A percentile compares a stretch with the other conserved stretches of the same genome.
Evolutionary conservation across 225 moss, liverwort and hornwort genomes (phyloP).

Genomic region (Climacium dendroides): DNA sequence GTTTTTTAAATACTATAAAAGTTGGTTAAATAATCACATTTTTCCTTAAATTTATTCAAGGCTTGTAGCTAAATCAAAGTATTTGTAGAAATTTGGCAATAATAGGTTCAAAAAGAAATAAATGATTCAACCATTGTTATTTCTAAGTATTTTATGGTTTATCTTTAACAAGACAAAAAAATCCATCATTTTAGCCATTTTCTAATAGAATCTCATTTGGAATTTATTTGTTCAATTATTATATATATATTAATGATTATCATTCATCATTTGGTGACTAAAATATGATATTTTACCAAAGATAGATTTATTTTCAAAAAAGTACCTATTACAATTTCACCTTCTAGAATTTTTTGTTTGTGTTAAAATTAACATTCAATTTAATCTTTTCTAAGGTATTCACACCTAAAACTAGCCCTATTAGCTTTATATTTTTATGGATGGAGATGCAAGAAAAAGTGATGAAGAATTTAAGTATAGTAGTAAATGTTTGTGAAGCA

Average conservation of each 20-base stretch:
- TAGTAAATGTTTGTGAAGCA: not conserved
- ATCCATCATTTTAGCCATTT: not conserved
- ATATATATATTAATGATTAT: not conserved
- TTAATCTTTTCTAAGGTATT: accelerated
- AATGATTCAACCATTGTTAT: not conserved
- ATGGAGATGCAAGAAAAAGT: not conserved
- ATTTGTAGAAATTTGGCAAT: not conserved
- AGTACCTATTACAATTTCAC: not conserved
- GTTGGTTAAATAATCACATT: too few species aligned
- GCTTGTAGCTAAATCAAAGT: not conserved
- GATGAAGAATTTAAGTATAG: not conserved
- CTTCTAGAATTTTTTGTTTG: too few species aligned
- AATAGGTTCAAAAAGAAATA: not conserved
- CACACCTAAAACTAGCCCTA: not conserved
- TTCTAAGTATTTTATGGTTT: not conserved
- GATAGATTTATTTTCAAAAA: not conserved
- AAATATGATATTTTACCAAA: not conserved
- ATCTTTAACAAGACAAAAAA: accelerated
- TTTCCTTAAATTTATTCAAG: too few species aligned
- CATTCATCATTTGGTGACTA: too few species aligned
- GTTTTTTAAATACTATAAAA: not conserved
- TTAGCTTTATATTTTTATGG: not conserved
- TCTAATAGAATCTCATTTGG: not conserved
- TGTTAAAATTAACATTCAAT: not conserved
- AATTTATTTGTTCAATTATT: not conserved